Percentiles rank a stretch among this genome's conserved stretches.
phyloP scores from a whole-genome alignment of 495 filamentous ascomycete genomes.

The Corynascus novoguineensis region DNA sequence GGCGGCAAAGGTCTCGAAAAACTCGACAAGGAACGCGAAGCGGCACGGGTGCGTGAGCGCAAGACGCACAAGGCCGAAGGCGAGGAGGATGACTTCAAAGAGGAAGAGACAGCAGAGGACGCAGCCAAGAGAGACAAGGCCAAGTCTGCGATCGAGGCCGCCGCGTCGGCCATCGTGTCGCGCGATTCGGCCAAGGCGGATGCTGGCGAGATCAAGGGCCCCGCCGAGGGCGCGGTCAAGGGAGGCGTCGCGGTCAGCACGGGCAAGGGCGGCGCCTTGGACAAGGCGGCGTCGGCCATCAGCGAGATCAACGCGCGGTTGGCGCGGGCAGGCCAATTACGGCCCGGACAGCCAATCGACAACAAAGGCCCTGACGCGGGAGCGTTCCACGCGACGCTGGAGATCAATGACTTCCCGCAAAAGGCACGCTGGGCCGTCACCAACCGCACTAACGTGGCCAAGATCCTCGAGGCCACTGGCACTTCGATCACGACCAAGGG shows the following conservation, averaged over 20 bases:
- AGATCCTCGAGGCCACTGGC: constrained; percentile 91
- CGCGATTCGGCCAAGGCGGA: constrained; percentile 35
- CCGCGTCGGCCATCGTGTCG: constrained; percentile 52
- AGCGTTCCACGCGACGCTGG: constrained; percentile 92
- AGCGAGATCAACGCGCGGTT: constrained; percentile 82
- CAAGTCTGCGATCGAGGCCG: constrained; percentile 56
- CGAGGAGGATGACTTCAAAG: constrained; percentile 79
- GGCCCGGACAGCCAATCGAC: constrained; percentile 91
- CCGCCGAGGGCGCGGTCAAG: constrained; percentile 53
- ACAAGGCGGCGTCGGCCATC: constrained; percentile 78
- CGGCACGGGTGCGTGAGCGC: constrained; percentile 74
- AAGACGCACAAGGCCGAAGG: constrained; percentile 87
- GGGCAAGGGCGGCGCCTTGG: constrained; percentile 64
- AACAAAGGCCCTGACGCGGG: constrained; percentile 98
- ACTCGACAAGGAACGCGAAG: constrained; percentile 84
- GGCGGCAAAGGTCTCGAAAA: constrained; percentile 92
- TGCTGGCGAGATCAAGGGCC: constrained; percentile 45
- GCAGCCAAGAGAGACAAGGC: constrained; percentile 54
- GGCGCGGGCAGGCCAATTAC: constrained; percentile 76
- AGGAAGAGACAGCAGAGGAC: constrained; percentile 59
- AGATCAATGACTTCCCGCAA: constrained; percentile 99
- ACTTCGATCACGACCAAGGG: constrained; percentile 98
- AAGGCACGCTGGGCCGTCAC: constrained; percentile 99
- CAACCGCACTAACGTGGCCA: constrained; percentile 96
- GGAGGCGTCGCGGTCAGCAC: constrained; percentile 39